Percentiles rank a stretch among this genome's conserved stretches.
Conservation (phyloP, 2,329 filamentous ascomycete genomes). For the Coniella lustricola region DNA sequence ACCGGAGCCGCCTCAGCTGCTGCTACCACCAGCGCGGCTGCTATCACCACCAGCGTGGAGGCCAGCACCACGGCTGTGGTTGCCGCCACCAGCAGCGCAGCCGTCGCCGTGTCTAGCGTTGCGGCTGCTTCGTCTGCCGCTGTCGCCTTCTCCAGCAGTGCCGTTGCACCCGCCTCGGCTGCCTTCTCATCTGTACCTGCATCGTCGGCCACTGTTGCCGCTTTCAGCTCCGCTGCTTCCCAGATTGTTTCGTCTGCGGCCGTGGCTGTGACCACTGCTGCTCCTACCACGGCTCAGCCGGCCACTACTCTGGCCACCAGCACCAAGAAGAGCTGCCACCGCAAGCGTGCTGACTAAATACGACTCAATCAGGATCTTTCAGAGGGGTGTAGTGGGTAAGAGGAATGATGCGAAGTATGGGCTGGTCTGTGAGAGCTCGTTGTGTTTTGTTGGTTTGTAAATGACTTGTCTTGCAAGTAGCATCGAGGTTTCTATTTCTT, state of each 20-base stretch:
- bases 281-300: neutral
- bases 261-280: neutral
- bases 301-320: constrained; percentile 1
- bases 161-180: neutral
- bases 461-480: no score
- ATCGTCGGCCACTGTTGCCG: no score
- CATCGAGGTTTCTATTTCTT: no score
- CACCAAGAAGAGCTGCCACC: constrained; percentile 4
- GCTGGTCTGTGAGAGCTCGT: neutral
- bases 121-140: neutral
- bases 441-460: neutral
- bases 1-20: neutral
- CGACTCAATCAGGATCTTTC: neutral
- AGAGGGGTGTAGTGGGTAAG: neutral
- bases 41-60: neutral
- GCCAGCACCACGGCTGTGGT: neutral
- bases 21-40: neutral
- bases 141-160: neutral
- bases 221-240: neutral
- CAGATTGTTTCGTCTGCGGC: neutral
- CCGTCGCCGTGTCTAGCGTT: neutral
- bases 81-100: neutral
- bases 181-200: neutral
- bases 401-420: neutral
- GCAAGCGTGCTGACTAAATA: neutral